Percentiles rank a stretch among this genome's conserved stretches.
Conservation (phyloP, 2,329 filamentous ascomycete genomes). For the Verticillium nubilum region DNA sequence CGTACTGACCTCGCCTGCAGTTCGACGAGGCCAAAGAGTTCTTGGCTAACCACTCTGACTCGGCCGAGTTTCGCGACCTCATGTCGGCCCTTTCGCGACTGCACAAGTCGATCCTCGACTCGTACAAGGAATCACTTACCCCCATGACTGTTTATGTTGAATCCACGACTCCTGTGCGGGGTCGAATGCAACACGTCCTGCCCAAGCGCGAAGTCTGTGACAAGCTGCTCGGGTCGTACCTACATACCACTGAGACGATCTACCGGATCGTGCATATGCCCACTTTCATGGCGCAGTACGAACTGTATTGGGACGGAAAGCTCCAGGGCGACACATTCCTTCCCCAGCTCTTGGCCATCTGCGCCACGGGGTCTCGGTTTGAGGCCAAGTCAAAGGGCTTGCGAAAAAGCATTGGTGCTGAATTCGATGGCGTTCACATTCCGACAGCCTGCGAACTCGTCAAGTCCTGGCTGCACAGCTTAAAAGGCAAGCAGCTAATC, state of each 20-base stretch:
- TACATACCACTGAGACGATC: conserved; percentile 45
- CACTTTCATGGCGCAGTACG: conserved; percentile 45
- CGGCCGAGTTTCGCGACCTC: conserved; percentile 34
- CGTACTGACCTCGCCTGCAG: conserved; percentile 22
- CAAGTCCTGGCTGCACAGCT: conserved; percentile 45
- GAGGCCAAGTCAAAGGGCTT: conserved; percentile 44
- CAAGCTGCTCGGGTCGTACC: conserved; percentile 41
- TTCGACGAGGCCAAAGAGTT: conserved; percentile 50
- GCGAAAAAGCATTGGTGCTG: conserved; percentile 6
- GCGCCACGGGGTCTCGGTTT: conserved; percentile 49
- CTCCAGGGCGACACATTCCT: conserved; percentile 44
- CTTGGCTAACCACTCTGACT: conserved; percentile 34
- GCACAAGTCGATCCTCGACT: conserved; percentile 40
- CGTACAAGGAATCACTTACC: conserved; percentile 38
- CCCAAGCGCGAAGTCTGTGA: conserved; percentile 40
- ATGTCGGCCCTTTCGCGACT: conserved; percentile 40
- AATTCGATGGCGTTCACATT: conserved; percentile 47
- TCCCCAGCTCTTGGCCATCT: conserved; percentile 45
- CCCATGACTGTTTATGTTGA: conserved; percentile 53
- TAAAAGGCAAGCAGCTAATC: conserved; percentile 46
- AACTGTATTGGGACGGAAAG: conserved; percentile 45
- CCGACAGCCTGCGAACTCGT: conserved; percentile 52
- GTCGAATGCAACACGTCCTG: conserved; percentile 52
- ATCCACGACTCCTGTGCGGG: conserved; percentile 52
- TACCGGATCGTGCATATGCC: conserved; percentile 49